Evolutionary conservation across 106 monocot genomes (phyloP), one percentile per base, ranked within the genome.

Genomic region (Allium fistulosum): DNA sequence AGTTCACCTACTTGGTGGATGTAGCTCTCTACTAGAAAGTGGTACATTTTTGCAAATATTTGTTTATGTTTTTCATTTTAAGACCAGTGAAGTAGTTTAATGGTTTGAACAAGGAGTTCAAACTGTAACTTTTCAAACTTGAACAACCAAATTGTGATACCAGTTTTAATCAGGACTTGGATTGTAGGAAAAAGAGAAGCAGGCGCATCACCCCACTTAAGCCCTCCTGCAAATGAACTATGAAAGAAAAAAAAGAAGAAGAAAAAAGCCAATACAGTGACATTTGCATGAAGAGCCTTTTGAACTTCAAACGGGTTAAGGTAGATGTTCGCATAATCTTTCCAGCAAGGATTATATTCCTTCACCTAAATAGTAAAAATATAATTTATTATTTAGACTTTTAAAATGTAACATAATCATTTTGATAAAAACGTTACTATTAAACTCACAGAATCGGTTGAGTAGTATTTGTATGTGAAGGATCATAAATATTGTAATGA

Each of bases 251-350:
- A n/a, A n/a, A n/a, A n/a, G n/a, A n/a, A n/a, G n/a, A 66, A 17
- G 4, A 1, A 66, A 68, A 72, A 67, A 45, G 58, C 50, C 18
- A 77, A 60, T 17, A 26, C 16, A 58, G 75, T 75, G 11, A 15
- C 58, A 67, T 61, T 78, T 47, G 65, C 77, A 67, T 78, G 77
- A 47, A 78, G 52, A 59, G 77, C 71, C 51, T 66, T 66, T 27
- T 72, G 77, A 49, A 78, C 71, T 53, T 71, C 71, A 48, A 58
- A 67, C 26, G 66, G 59, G 61, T 71, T 78, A 46, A 71, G 3
- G 61, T 78, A 78, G 11, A 16, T 13, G 51, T 46, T 11, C 1
- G 48, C n/a, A 26, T 77, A 71, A 7, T 46, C 9, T 45, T 49
- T 57, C 7, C 14, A 11, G 48, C 72, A 78, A 12, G 77, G 77